Evolutionary conservation across 176 grass and related monocot genomes (phyloP), one percentile per base, ranked within the genome.

Genomic region (Phyllostachys edulis): DNA sequence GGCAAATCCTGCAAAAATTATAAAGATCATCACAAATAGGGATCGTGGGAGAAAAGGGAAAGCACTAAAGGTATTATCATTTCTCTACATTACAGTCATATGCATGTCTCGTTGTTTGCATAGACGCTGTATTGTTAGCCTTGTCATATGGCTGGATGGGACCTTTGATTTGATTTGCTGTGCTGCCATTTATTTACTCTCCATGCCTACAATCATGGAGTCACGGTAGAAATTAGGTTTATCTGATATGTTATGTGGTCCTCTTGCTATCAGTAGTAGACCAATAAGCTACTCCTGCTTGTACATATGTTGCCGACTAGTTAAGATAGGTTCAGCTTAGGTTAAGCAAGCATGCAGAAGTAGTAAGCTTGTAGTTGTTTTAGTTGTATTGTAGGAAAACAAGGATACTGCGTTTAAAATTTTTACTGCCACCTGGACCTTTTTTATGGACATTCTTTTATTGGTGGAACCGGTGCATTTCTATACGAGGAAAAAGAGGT

Each of bases 31-130:
- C 74, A 86, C 91, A 87, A 94, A 89, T 46, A 80, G 84, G 72
- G 93, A 98, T 71, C 87, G 91, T 45, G 85, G 80, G 80, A 95
- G 90, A 90, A 93, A 89, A 84, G 79, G 37, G 71, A 98, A 95
- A 91, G 64, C 76, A 85, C 44, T 88, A n/a, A 91, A 89, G 89
- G 86, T 92, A 85, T 38, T 92, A 85, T 32, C 27, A 69, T 71
- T 37, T 82, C 11, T 32, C 57, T 16, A 45, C 16, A 64, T 50
- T 89, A 18, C 49, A 37, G 54, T 56, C 50, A 68, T 84, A 69
- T 41, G 41, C 50, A 55, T 77, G 42, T 63, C 56, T 71, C 54
- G 71, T 76, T 61, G 24, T 63, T 77, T 44, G 37, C 39, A n/a
- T 87, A 56, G 13, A 37, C 17, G 69, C 65, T 37, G 8, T 63